Conservation (phyloP, 164 flowering plant species). For the Santalum album region DNA sequence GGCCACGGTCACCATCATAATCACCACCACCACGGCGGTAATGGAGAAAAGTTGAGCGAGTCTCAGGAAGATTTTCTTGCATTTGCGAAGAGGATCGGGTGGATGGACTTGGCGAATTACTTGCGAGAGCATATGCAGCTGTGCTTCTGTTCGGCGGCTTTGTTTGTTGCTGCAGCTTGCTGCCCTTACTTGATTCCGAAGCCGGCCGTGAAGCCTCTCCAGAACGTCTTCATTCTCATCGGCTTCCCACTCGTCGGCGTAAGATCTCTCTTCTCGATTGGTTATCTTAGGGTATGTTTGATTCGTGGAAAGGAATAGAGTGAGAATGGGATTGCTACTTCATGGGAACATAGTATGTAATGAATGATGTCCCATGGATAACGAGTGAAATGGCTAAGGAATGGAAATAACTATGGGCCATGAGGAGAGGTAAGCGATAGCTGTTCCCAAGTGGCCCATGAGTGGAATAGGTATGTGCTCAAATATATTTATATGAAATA, state of each 20-base stretch:
- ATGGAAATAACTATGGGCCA: too few relatives aligned
- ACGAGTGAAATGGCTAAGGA: too few relatives aligned
- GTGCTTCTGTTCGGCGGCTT: slow-evolving; percentile 62
- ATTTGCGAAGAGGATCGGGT: slow-evolving; percentile 53
- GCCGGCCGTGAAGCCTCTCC: slow-evolving; percentile 44
- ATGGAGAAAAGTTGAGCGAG: slow-evolving; percentile 23
- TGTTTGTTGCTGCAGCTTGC: slow-evolving; percentile 64
- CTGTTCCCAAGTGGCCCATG: too few relatives aligned
- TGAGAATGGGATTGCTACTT: too few relatives aligned
- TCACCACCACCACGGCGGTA: slow-evolving; percentile 22
- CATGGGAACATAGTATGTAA: too few relatives aligned
- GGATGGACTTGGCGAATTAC: slow-evolving; percentile 63
- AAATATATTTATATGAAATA: too few relatives aligned
- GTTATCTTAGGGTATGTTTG: too few relatives aligned
- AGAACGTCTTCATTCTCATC: slow-evolving; percentile 39
- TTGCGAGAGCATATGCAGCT: slow-evolving; percentile 77
- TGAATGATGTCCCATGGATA: too few relatives aligned
- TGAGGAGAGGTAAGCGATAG: too few relatives aligned
- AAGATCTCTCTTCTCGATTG: slow-evolving; percentile 3
- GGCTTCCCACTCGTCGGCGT: slow-evolving; percentile 97
- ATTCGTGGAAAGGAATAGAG: too few relatives aligned
- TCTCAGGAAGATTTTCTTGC: slow-evolving; percentile 43
- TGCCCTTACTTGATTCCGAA: slow-evolving; percentile 68
- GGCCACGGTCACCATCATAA: slow-evolving; percentile 25
- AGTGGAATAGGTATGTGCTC: too few relatives aligned